Evolutionary conservation across 2,329 filamentous ascomycete genomes (phyloP), one percentile per base, ranked within the genome.

Genomic region (Cordyceps farinosa): DNA sequence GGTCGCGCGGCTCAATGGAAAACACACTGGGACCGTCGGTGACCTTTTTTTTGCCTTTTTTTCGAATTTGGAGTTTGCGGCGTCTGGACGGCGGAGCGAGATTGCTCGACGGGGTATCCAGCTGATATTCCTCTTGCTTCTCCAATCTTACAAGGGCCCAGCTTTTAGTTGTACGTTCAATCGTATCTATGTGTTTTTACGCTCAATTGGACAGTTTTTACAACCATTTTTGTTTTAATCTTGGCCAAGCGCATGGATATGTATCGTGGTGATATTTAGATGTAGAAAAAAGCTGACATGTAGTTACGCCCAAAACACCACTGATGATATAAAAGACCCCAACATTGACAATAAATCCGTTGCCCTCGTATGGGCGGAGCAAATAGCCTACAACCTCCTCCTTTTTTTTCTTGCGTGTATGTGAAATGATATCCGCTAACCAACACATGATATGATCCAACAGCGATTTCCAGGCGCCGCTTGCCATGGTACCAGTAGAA

Each of bases 11-110:
- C 7, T 50, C 34, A 40, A 40, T 13, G 27, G 32, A 27, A 22
- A 22, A 17, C 27, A 44, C 40, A 40, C 15, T 34, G 11, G 44
- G 36, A 44, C 32, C 34, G 34, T 45, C 32, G 22, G 27, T 47
- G 22, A 22, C 22, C 22, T 22, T 22, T 1, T 22, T 22, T 22
- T 22, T 22, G 22, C 22, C 29, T 58, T 36, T 34, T 38, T 50
- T 30, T 52, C 17, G 30, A 29, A 6, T 38, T 42, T 30, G 61
- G 61, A 63, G 61, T 63, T 63, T 55, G 52, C 22, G 61, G 61
- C 61, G 61, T 63, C 52, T 63, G 44, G 53, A 57, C 45, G 47
- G 53, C 44, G 44, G 53, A 57, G n/a, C 30, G 48, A 38, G 50
- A 47, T 47, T 17, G 58, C 27, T 51, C 44, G 32, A 34, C 30